Base-by-base conservation (phyloP, 139 green algal genomes). In the Nannochloris sp. region DNA sequence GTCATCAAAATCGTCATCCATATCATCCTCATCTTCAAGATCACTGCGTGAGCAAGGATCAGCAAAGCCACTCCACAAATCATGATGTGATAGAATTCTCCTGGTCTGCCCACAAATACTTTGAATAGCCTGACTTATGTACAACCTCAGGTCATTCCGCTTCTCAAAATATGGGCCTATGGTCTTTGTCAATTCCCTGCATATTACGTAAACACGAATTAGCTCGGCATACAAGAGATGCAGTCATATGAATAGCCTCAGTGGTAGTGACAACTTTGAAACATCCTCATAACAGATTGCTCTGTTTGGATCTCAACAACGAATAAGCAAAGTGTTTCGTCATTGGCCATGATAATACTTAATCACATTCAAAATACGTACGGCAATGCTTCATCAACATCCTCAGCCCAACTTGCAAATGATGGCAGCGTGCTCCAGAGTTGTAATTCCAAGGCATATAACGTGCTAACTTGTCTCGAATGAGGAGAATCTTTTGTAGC, bases 401-500 rank as follows among this genome's bases (percentile, higher is more conserved):
- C 90, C 2, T 63, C 45, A 1, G 87, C 75, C 84, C 84, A 95
- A 44, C 53, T 78, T 28, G 68, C 76, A 56, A 97, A 95, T 8
- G 85, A 76, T 10, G 87, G 85, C 45, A 96, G 79, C 29, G 76
- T 76, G 20, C 56, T 59, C 91, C 91, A 97, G n/a, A 96, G 58
- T 83, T 95, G 86, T 11, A 56, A 20, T 60, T 79, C 70, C 46
- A 85, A 59, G 2, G 70, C 63, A 9, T 50, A 49, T 60, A 62
- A 81, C 17, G 85, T 62, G 70, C 86, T 79, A 8, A 81, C 66
- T 71, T 90, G 79, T 49, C 49, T 40, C 6, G 51, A 50, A 33
- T 48, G 30, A n/a, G 49, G 55, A 16, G 46, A 17, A 23, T 65
- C 20, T 25, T 66, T 62, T 62, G 30, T 31, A 23, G 16, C 26